A percentile compares a stretch with the other conserved stretches of the same genome.
Evolutionary conservation across 176 grass and related monocot genomes (phyloP).

Genomic region (Hyparrhenia diplandra): DNA sequence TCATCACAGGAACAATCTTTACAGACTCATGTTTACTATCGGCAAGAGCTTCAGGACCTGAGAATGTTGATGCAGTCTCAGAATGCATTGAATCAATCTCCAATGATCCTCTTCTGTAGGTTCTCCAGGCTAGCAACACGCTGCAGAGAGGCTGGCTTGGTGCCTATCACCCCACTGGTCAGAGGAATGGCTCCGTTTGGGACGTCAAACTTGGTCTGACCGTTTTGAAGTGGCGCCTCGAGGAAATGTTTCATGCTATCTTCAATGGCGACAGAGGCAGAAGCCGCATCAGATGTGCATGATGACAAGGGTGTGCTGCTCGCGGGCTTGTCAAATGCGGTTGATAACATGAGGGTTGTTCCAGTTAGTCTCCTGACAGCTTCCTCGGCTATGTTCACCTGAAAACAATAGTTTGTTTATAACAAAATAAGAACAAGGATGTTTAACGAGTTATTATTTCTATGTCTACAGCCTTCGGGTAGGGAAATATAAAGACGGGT

Average conservation of each 20-base stretch:
- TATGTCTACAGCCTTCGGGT: not conserved
- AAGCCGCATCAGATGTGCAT: conserved; percentile 38
- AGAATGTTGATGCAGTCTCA: not conserved
- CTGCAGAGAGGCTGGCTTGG: conserved; percentile 1
- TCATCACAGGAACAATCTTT: not conserved
- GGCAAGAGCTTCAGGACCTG: conserved; percentile 15
- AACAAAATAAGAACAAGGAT: not conserved
- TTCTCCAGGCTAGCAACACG: conserved; percentile 59
- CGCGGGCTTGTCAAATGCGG: conserved; percentile 29
- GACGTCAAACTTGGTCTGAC: conserved; percentile 8
- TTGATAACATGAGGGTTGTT: conserved; percentile 11
- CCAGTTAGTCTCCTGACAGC: conserved; percentile 63
- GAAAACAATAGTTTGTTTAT: conserved; percentile 17
- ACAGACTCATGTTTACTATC: not conserved
- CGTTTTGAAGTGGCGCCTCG: conserved; percentile 11
- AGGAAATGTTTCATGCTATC: conserved; percentile 32
- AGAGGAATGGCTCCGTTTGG: conserved; percentile 2
- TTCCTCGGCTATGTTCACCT: conserved; percentile 80
- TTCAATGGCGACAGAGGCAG: conserved; percentile 25
- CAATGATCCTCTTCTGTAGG: conserved; percentile 59
- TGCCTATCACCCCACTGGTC: not conserved
- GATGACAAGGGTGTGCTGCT: conserved; percentile 36
- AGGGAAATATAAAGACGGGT: not conserved
- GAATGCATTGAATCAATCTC: conserved; percentile 26
- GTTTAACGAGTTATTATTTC: not conserved